These are phyloP conservation scores for Cyberlindnera mrakii DNA, from an alignment of 805 yeast species.

Conservation along the genomic window DNA sequence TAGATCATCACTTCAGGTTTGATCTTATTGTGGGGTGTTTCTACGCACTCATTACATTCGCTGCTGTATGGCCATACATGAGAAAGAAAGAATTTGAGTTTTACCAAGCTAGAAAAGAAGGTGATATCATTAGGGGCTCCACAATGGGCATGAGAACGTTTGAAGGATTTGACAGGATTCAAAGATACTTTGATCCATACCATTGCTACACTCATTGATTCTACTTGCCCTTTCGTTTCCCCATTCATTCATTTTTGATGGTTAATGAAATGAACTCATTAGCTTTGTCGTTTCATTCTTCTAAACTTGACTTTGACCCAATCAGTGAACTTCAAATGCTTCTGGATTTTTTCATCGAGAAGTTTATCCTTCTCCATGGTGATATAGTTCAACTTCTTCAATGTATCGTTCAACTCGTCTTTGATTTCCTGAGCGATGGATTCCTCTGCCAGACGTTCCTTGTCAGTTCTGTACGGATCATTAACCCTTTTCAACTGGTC, in stretches of 20 bases:
- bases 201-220: slow-evolving; percentile 2
- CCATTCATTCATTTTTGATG: background rate
- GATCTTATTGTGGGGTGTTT: slow-evolving; percentile 52
- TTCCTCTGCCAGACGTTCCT: background rate
- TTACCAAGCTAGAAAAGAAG: slow-evolving; percentile 30
- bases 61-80: slow-evolving; percentile 31
- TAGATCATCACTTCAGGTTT: slow-evolving; percentile 67
- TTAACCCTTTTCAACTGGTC: background rate
- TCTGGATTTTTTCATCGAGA: background rate
- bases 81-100: slow-evolving; percentile 27
- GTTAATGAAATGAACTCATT: background rate
- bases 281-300: background rate
- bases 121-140: slow-evolving; percentile 34
- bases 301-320: background rate
- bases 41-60: slow-evolving; percentile 43
- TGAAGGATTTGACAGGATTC: slow-evolving; percentile 34
- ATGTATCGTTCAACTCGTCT: background rate
- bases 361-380: background rate
- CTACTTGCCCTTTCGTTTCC: background rate
- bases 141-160: slow-evolving; percentile 67
- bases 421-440: background rate
- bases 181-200: slow-evolving; percentile 50
- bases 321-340: background rate
- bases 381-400: background rate
- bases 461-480: background rate